Percentiles rank a stretch among this genome's conserved stretches.
These are phyloP conservation scores for Coprinopsis sp. DNA, from an alignment of 768 basidiomycete species.

Conservation along the genomic window DNA sequence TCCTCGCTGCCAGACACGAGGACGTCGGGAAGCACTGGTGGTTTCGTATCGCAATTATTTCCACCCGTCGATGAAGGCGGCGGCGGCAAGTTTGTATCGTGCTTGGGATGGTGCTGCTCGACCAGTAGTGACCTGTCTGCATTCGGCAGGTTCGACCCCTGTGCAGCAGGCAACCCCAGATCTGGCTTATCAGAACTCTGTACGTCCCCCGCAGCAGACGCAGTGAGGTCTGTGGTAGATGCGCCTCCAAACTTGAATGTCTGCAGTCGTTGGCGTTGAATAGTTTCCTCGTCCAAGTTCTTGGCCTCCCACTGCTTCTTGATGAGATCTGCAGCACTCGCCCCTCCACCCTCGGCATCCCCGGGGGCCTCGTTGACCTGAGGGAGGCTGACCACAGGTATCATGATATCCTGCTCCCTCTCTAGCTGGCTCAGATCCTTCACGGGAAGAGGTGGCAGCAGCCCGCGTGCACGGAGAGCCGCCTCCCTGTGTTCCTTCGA, in stretches of 20 bases:
- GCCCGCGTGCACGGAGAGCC: conserved; percentile 56
- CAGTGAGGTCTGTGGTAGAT: background rate
- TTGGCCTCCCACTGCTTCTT: conserved; percentile 51
- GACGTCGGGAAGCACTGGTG: too few species aligned
- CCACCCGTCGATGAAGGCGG: background rate
- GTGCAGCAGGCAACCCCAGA: conserved; percentile 1
- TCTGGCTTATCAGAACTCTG: background rate
- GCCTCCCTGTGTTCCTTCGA: conserved; percentile 44
- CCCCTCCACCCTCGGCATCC: conserved; percentile 17
- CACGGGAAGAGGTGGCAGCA: conserved; percentile 46
- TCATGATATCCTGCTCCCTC: conserved; percentile 29
- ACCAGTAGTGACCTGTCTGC: background rate
- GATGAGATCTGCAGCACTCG: conserved; percentile 49
- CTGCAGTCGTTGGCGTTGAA: conserved; percentile 25
- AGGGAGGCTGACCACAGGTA: conserved; percentile 28
- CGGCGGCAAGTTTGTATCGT: background rate
- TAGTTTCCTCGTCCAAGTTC: conserved; percentile 24
- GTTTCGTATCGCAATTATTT: too few species aligned
- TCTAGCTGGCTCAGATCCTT: conserved; percentile 41
- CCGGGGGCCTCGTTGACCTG: conserved; percentile 10
- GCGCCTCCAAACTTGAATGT: conserved; percentile 32
- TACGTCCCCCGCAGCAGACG: background rate
- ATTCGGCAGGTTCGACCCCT: background rate
- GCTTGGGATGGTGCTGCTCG: background rate
- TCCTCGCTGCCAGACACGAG: too few species aligned